Base-by-base conservation (phyloP, 768 basidiomycete genomes). In the Boletus fagicola region DNA sequence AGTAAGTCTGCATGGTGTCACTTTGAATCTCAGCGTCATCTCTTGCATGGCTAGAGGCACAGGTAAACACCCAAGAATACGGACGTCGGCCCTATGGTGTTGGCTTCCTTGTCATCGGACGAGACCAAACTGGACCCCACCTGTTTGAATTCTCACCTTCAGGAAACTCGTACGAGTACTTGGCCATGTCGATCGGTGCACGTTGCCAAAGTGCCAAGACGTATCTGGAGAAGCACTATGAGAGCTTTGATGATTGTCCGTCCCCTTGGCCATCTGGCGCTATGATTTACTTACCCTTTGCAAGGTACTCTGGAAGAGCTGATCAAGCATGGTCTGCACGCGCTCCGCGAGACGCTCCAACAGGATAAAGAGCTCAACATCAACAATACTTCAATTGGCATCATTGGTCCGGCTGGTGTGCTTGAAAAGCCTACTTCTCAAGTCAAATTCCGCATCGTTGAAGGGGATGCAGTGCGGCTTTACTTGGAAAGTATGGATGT, bases 141-240 rank as follows among this genome's bases (percentile, higher is more conserved):
- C 84, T 99, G 39, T 98, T 92, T 74, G 97, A 98, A 74, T 98
- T 99, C 78, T 95, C 95, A 1, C 97, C 97, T 0, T 91, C 95
- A 0, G 97, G 97, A 20, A 95, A 92, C 69, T 92, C 93, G 22
- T 98, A 96, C 70, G 96, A 98, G 73, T 99, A 98, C 75, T 93
- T 86, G 70, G 97, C 97, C 48, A 95, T 98, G 84, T 96, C 94
- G 40, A 99, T 99, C 73, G 97, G 97, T 51, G 96, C 96, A 15
- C 85, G 97, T 50, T 94, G 91, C 74, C 97, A 99, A 76, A 96
- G 93, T 65, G 96, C 97, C 49, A 98, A 98, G 76, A 99, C 97
- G 13, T 99, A 98, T 73, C 79, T 99, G 38, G 97, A 99, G 79
- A 92, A 90, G 73, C 86, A 98, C 68, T 97, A 86, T 66, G 88